phyloP scores from a whole-genome alignment of 1,139 yeast genomes.

The Saccharomyces hybrid region DNA sequence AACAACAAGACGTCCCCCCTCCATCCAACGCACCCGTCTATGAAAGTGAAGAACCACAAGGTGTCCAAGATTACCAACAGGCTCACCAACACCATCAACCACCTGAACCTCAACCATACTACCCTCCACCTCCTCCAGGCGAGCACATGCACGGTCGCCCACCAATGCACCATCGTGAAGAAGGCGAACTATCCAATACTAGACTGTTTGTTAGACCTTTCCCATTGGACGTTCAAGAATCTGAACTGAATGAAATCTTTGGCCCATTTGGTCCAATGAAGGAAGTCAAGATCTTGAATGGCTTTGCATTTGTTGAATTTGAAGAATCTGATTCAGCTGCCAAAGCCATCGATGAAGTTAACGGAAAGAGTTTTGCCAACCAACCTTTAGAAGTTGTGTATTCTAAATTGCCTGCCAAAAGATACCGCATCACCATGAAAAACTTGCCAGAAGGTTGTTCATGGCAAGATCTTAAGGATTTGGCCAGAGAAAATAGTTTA shows the following conservation, averaged over 20 bases:
- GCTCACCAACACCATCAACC: slow-evolving; percentile 12
- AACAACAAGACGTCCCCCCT: slow-evolving; percentile 12
- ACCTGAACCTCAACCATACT: slow-evolving; percentile 13
- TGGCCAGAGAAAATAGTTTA: slow-evolving; percentile 59
- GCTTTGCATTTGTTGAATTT: slow-evolving; percentile 68
- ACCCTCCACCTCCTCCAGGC: slow-evolving; percentile 14
- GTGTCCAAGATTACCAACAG: slow-evolving; percentile 5
- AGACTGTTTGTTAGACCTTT: slow-evolving; percentile 48
- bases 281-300: slow-evolving; percentile 64
- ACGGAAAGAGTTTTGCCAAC: slow-evolving; percentile 50
- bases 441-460: slow-evolving; percentile 69
- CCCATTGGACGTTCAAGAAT: slow-evolving; percentile 41
- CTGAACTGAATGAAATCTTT: slow-evolving; percentile 62
- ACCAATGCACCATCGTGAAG: slow-evolving; percentile 14
- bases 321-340: slow-evolving; percentile 59
- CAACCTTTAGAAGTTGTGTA: slow-evolving; percentile 59
- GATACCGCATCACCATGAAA: slow-evolving; percentile 60
- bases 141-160: slow-evolving; percentile 6
- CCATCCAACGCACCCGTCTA: not conserved
- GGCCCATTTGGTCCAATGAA: slow-evolving; percentile 57
- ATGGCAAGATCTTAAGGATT: slow-evolving; percentile 82
- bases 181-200: slow-evolving; percentile 39
- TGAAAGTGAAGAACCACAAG: not conserved
- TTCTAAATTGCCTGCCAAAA: slow-evolving; percentile 63
- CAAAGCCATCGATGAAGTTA: slow-evolving; percentile 56